Percentiles rank a stretch among this genome's conserved stretches.
These are phyloP conservation scores for Lyophyllum semitale DNA, from an alignment of 768 basidiomycete species.

Conservation along the genomic window DNA sequence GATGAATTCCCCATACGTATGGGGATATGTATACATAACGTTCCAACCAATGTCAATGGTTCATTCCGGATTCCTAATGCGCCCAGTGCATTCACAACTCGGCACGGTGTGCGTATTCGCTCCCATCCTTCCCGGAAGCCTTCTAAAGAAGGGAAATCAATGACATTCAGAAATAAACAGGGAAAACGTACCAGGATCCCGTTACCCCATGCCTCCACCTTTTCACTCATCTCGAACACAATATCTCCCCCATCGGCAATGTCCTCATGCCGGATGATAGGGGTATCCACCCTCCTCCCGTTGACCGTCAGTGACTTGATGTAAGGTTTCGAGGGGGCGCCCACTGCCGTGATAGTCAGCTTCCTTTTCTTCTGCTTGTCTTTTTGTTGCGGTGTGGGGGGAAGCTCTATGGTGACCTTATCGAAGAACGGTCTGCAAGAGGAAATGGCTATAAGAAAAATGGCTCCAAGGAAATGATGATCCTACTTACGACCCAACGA, in stretches of 20 bases:
- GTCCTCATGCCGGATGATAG: conserved; percentile 62
- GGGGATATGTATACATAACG: too few relatives aligned
- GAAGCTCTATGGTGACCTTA: conserved; percentile 56
- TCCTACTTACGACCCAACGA: conserved; percentile 66
- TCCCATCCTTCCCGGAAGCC: not conserved
- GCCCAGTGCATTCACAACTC: not conserved
- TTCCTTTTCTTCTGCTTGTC: conserved; percentile 16
- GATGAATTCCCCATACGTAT: too few relatives aligned
- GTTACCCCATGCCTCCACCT: conserved; percentile 20
- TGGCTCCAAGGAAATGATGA: not conserved
- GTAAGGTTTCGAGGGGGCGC: conserved; percentile 61
- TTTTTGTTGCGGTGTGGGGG: conserved; percentile 26
- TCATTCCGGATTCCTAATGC: not conserved
- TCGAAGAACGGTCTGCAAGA: conserved; percentile 48
- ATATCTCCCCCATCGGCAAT: conserved; percentile 19
- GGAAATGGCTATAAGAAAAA: not conserved
- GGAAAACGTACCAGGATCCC: conserved; percentile 1
- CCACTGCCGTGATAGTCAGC: conserved; percentile 55
- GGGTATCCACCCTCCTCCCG: conserved; percentile 40
- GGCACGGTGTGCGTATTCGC: not conserved
- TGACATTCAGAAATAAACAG: not conserved
- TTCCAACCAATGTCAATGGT: not conserved
- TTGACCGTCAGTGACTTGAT: conserved; percentile 62
- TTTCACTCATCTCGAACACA: conserved; percentile 24
- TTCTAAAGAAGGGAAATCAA: not conserved